These are phyloP conservation scores for Ascochyta clinopodiicola DNA, from an alignment of 2,329 filamentous ascomycete species.

Conservation along the genomic window DNA sequence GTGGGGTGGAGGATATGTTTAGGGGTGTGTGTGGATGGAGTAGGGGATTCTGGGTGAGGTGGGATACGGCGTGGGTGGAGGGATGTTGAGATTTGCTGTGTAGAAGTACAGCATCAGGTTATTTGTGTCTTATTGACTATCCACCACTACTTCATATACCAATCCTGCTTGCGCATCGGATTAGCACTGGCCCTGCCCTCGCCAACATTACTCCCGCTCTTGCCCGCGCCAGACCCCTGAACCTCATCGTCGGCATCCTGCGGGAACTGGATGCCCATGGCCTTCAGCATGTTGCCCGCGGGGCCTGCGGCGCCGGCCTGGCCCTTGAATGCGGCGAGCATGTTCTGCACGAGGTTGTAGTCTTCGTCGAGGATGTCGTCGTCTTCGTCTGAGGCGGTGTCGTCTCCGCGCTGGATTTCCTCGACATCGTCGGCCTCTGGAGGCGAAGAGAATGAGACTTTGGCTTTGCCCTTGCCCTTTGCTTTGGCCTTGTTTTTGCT, in stretches of 20 bases:
- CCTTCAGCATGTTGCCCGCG: conserved; percentile 81
- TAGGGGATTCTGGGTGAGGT: too few relatives aligned
- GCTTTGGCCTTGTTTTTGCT: conserved; percentile 9
- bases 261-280: conserved; percentile 84
- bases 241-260: conserved; percentile 71
- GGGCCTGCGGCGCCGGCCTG: conserved; percentile 87
- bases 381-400: conserved; percentile 59
- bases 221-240: not conserved
- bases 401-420: conserved; percentile 75
- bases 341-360: conserved; percentile 85
- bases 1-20: too few relatives aligned
- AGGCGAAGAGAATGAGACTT: conserved; percentile 4
- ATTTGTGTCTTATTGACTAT: too few relatives aligned
- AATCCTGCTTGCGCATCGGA: conserved; percentile 14
- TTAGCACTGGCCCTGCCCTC: conserved; percentile 11
- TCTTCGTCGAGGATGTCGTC: conserved; percentile 73
- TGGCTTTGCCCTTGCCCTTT: conserved; percentile 35
- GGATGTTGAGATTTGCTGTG: too few relatives aligned
- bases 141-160: conserved; percentile 10
- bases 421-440: conserved; percentile 30
- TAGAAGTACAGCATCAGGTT: too few relatives aligned
- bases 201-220: not conserved
- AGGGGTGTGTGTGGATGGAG: too few relatives aligned
- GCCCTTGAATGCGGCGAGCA: conserved; percentile 90
- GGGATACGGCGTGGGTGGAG: too few relatives aligned